Evolutionary conservation across 73 alveolate species (phyloP), one percentile per base, ranked within the genome.

Genomic region (Paramecium sexaurelia): DNA sequence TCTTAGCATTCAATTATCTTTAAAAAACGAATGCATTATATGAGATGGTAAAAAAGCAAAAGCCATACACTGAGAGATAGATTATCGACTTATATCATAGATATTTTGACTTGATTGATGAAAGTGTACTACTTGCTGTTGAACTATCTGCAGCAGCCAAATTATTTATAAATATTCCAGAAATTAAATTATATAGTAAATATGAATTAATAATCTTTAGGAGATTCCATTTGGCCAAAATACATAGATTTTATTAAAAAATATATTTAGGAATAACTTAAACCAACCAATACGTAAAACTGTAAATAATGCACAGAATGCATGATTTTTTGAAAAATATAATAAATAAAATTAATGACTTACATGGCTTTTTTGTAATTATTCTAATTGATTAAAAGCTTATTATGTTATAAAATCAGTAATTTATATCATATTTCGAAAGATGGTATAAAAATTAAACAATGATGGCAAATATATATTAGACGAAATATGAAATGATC

Each of bases 41-140:
- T 78, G 90, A 78, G 13, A 45, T 78, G 5, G 90, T 45, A 7
- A 78, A 78, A 15, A 39, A 45, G 13, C 40, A 56, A 24, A 3
- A 24, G 22, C 90, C 90, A 9, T 75, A 22, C 10, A 37, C 61
- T 19, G 90, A 78, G 7, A 29, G 55, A 26, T 73, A 78, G 39
- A 9, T 78, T 0, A 78, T 78, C 11, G 90, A 78, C 24, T 11
- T 78, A 19, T 78, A 78, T 40, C 90, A 78, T 24, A 20, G 90
- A 78, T 78, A 78, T 43, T 78, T 78, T 78, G 90, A 78, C 17
- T 39, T 78, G 27, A 78, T 78, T 41, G 90, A 78, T 41, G 90
- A 24, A 5, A 24, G 75, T 6, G 24, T 78, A 9, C 7, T 10
- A 78, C 19, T 78, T 1, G 90, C 90, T 17, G 19, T 4, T 11